Evolutionary conservation across 2,329 filamentous ascomycete genomes (phyloP).

Genomic region (Neofusicoccum parvum): DNA sequence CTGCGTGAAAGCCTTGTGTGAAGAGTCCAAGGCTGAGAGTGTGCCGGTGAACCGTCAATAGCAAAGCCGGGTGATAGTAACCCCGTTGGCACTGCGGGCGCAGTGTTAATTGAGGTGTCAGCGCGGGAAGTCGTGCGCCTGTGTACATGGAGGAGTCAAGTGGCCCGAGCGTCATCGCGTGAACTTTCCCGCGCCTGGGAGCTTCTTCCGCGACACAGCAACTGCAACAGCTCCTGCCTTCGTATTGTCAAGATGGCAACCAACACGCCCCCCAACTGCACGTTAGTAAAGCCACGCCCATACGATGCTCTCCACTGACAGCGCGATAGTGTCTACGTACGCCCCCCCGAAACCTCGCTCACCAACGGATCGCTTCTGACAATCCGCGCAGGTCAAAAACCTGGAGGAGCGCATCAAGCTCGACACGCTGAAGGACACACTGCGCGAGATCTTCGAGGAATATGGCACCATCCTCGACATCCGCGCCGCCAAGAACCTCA

Average conservation of each 20-base stretch:
- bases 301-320: background rate
- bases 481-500: constrained; percentile 84
- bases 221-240: background rate
- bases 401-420: constrained; percentile 91
- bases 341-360: background rate
- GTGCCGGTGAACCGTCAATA: too few relatives aligned
- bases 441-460: constrained; percentile 80
- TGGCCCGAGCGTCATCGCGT: background rate
- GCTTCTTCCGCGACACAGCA: background rate
- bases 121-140: too few relatives aligned
- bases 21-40: too few relatives aligned
- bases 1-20: too few relatives aligned
- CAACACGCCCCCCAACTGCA: constrained; percentile 12
- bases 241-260: background rate
- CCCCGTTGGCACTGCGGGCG: too few relatives aligned
- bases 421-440: constrained; percentile 70
- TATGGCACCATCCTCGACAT: constrained; percentile 86
- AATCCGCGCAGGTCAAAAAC: constrained; percentile 61
- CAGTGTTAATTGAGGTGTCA: too few relatives aligned
- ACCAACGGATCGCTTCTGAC: background rate
- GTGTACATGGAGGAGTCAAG: too few relatives aligned
- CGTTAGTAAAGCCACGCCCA: background rate
- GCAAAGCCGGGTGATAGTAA: too few relatives aligned
- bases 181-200: background rate
- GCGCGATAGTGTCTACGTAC: constrained; percentile 6